phyloP scores from a whole-genome alignment of 345 rosid species.

The Erucastrum elatum region DNA sequence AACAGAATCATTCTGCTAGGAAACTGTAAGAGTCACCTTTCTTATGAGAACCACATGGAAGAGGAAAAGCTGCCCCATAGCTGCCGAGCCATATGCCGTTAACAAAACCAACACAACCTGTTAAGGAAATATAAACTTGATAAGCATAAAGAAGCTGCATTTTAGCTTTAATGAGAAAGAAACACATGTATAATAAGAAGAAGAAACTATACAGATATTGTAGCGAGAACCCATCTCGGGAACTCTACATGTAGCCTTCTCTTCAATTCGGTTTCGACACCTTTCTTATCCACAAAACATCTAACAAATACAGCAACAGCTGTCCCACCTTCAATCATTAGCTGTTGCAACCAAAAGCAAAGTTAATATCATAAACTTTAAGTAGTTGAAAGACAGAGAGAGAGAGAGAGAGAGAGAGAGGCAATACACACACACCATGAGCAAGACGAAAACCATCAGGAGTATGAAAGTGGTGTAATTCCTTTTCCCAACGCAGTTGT shows the following conservation, averaged over 20 bases:
- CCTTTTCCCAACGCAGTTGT: conserved; percentile 92
- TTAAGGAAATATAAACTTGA: conserved; percentile 19
- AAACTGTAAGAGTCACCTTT: conserved; percentile 56
- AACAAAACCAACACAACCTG: conserved; percentile 75
- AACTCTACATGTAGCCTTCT: conserved; percentile 62
- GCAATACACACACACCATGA: conserved; percentile 62
- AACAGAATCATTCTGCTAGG: background rate
- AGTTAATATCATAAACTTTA: background rate
- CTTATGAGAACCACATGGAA: conserved; percentile 93
- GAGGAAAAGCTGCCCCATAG: conserved; percentile 94
- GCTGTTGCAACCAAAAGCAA: conserved; percentile 45
- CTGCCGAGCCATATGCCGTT: conserved; percentile 86
- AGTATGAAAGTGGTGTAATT: conserved; percentile 88
- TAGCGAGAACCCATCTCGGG: conserved; percentile 78
- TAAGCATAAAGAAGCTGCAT: conserved; percentile 8
- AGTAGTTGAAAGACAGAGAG: background rate
- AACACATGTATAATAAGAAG: background rate
- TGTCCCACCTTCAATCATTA: conserved; percentile 88
- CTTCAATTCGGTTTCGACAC: conserved; percentile 69
- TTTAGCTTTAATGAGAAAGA: background rate
- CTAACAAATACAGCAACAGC: conserved; percentile 83
- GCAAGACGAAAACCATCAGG: conserved; percentile 73
- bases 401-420: background rate
- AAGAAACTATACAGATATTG: conserved; percentile 60
- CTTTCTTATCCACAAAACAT: conserved; percentile 83